Conservation (phyloP, 1,284 basidiomycete species). For the Leccinum fallax region DNA sequence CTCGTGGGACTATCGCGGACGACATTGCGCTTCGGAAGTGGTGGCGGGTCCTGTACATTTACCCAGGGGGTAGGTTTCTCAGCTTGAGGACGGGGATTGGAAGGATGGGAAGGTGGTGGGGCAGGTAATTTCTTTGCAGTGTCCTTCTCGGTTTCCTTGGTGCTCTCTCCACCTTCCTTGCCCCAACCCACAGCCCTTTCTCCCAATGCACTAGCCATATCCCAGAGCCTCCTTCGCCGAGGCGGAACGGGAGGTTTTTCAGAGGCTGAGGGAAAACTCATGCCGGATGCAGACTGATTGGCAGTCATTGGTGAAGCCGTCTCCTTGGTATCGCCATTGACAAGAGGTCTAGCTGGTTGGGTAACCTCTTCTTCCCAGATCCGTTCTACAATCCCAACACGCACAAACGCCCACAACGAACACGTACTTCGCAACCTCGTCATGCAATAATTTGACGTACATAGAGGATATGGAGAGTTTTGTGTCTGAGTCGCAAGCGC, state of each 20-base stretch:
- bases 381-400: conserved; percentile 78
- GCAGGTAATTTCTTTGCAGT: conserved; percentile 31
- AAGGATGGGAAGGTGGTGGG: conserved; percentile 45
- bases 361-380: conserved; percentile 82
- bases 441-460: conserved; percentile 78
- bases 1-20: not conserved
- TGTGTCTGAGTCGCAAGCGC: conserved; percentile 23
- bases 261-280: not conserved
- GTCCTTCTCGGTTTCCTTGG: conserved; percentile 22
- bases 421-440: conserved; percentile 83
- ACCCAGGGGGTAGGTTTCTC: conserved; percentile 19
- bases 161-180: conserved; percentile 27
- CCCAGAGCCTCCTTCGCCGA: conserved; percentile 55
- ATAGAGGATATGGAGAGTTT: conserved; percentile 64
- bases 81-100: conserved; percentile 24
- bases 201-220: conserved; percentile 55
- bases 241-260: conserved; percentile 54
- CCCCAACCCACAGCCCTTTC: conserved; percentile 53
- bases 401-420: conserved; percentile 88
- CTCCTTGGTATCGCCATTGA: conserved; percentile 14
- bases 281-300: conserved; percentile 7
- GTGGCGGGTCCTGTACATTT: conserved; percentile 25
- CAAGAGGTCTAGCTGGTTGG: conserved; percentile 33
- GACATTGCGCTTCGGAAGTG: conserved; percentile 29
- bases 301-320: not conserved